Base-by-base conservation (phyloP, 176 grass and related monocot genomes). In the Bonia amplexicaulis region DNA sequence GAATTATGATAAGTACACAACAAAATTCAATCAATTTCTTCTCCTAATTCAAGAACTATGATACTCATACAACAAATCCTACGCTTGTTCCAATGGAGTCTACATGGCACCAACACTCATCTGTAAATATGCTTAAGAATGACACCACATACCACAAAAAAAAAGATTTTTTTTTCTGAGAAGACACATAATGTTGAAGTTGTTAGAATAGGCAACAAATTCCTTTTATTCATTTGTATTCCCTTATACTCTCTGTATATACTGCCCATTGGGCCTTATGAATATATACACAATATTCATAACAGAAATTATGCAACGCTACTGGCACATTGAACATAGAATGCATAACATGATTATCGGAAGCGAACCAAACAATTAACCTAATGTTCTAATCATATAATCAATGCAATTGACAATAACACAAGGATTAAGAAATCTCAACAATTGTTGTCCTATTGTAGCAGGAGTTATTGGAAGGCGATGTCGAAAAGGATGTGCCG, bases 401-500 rank as follows among this genome's bases (percentile, higher is more conserved):
- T 80, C 20, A 80, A 64, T 70, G 44, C 17, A 76, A 27, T 42
- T 70, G 81, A 63, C 62, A 37, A 41, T 52, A 61, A 53, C 76
- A 73, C 69, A 47, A 48, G 12, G 49, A 84, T 75, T 80, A 78
- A 58, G 77, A 84, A 61, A 52, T 84, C 52, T 84, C 60, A 84
- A 69, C 68, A 40, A 74, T 19, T 66, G 42, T 51, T 80, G 25
- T 59, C 74, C 35, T 69, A 58, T 23, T 57, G 57, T 9, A 29
- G 40, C 15, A 86, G 64, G 77, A 65, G 52, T 81, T 70, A 81
- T 52, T 71, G 23, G n/a, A 70, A 75, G 71, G 13, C 6, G 31
- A 61, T 40, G 3, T 54, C 0, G 35, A 90, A 82, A 86, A 66
- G 1, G 66, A 73, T 59, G 41, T 72, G 55, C 65, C 37, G 14